Evolutionary conservation across 345 rosid genomes (phyloP).

Genomic region (Zanthoxylum bungeanum): DNA sequence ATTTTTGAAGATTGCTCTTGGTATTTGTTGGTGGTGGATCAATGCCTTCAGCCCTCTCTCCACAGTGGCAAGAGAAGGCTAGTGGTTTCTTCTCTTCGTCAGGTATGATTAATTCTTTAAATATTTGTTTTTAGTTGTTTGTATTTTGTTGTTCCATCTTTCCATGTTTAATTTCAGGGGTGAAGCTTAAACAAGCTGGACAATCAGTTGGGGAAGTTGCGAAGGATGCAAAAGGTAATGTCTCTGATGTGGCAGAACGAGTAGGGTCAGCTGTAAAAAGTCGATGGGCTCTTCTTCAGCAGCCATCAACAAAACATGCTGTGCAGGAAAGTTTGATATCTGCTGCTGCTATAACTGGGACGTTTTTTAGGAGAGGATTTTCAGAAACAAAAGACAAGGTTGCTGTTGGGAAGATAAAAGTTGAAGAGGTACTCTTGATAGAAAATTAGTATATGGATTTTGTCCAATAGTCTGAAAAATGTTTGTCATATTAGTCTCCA

Average conservation of each 20-base stretch:
- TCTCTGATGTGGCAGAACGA: conserved; percentile 73
- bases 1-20: background rate
- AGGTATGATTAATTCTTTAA: conserved; percentile 35
- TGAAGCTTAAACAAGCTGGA: conserved; percentile 79
- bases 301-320: conserved; percentile 82
- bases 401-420: conserved; percentile 79
- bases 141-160: too few species aligned
- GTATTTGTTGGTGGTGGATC: conserved; percentile 21
- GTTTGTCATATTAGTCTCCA: background rate
- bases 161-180: conserved; percentile 44
- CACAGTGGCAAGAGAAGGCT: conserved; percentile 87
- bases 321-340: conserved; percentile 75
- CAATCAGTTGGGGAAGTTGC: conserved; percentile 82
- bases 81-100: conserved; percentile 86
- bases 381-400: conserved; percentile 91
- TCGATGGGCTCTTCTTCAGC: conserved; percentile 80
- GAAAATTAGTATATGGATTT: conserved; percentile 1
- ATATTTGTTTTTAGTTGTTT: background rate
- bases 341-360: conserved; percentile 91
- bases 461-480: background rate
- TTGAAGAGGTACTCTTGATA: conserved; percentile 71
- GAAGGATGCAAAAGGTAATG: conserved; percentile 92
- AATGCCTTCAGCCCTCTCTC: conserved; percentile 77
- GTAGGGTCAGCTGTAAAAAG: conserved; percentile 67
- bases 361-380: conserved; percentile 73